Evolutionary conservation across 306 rosid genomes (phyloP).

Genomic region (Bauhinia variegata): DNA sequence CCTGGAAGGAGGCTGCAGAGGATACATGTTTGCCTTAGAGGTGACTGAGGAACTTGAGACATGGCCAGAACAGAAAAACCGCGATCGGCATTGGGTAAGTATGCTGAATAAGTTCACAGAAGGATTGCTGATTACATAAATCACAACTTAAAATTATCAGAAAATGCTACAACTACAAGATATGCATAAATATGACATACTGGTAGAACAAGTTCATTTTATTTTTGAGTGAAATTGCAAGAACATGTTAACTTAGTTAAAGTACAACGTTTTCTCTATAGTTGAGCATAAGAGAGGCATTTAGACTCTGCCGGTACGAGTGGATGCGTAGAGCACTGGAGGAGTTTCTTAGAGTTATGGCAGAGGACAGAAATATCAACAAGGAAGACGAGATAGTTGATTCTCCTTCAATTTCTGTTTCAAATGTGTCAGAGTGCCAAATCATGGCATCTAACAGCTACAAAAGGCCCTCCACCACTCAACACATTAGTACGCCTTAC

Average conservation of each 20-base stretch:
- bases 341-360: slow-evolving; percentile 60
- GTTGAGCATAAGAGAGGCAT: slow-evolving; percentile 68
- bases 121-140: too few species aligned
- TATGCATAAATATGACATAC: too few species aligned
- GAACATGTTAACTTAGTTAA: slow-evolving; percentile 21
- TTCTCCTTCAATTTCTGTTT: slow-evolving; percentile 20
- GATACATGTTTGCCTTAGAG: slow-evolving; percentile 88
- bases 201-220: too few species aligned
- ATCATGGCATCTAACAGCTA: slow-evolving; percentile 43
- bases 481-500: slow-evolving; percentile 47
- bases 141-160: slow-evolving; percentile 3
- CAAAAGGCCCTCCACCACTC: slow-evolving; percentile 45
- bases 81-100: slow-evolving; percentile 72
- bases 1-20: slow-evolving; percentile 76
- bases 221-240: background rate
- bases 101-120: background rate
- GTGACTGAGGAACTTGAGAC: slow-evolving; percentile 75
- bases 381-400: slow-evolving; percentile 29
- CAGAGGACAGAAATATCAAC: slow-evolving; percentile 37
- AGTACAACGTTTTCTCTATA: slow-evolving; percentile 28
- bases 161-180: background rate
- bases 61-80: slow-evolving; percentile 82
- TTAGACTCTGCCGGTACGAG: slow-evolving; percentile 73
- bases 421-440: slow-evolving; percentile 60
- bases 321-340: slow-evolving; percentile 84